These are phyloP conservation scores for Russula virescens DNA, from an alignment of 768 basidiomycete species.

Conservation along the genomic window DNA sequence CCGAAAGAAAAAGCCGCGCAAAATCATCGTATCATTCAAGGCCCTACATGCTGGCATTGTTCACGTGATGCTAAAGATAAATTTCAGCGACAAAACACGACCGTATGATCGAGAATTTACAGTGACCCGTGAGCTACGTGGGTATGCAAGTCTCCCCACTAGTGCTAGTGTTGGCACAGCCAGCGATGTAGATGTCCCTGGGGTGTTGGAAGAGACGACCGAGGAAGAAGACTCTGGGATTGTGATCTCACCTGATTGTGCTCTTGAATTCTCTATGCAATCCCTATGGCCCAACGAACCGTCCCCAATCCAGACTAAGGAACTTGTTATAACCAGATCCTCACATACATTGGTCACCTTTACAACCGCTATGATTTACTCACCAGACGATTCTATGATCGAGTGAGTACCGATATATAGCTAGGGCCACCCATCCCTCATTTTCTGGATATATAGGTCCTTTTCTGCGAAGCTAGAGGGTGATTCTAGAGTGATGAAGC, in stretches of 20 bases:
- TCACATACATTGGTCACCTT: not conserved
- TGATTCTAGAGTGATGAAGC: conserved; percentile 1
- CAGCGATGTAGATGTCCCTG: not conserved
- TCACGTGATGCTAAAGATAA: not conserved
- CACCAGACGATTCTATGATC: not conserved
- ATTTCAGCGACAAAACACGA: conserved; percentile 1
- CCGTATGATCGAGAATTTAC: not conserved
- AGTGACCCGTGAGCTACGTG: conserved; percentile 8
- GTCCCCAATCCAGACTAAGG: not conserved
- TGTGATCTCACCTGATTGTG: conserved; percentile 5
- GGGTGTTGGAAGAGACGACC: not conserved
- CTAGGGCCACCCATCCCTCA: not conserved
- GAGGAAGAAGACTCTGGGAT: not conserved
- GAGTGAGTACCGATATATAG: not conserved
- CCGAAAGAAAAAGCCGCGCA: not conserved
- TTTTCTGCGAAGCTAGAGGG: conserved; percentile 12
- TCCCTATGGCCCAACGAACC: not conserved
- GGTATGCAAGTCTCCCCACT: not conserved
- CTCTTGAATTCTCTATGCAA: conserved; percentile 15
- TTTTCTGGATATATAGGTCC: not conserved
- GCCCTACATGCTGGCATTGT: conserved; percentile 2
- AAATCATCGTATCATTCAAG: conserved; percentile 6
- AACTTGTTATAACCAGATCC: conserved; percentile 6
- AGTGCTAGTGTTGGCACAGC: not conserved
- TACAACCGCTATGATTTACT: not conserved